A percentile compares a stretch with the other conserved stretches of the same genome.
phyloP scores from a whole-genome alignment of 441 rosid species.

The Corymbia calophylla region DNA sequence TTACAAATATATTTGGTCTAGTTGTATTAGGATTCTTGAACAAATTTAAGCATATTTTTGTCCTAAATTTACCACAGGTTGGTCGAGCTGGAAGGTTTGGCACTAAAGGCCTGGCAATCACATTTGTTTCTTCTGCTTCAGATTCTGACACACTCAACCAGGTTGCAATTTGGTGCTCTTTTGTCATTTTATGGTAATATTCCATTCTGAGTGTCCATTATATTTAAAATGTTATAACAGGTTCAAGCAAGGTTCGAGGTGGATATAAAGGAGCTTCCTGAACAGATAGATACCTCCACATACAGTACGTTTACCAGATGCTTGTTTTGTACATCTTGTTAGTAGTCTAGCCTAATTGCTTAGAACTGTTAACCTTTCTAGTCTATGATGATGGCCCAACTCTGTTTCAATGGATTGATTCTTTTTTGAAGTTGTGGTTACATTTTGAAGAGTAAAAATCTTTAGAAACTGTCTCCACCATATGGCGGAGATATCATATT shows the following conservation, averaged over 20 bases:
- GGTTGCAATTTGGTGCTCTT: constrained; percentile 27
- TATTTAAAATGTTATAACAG: constrained; percentile 20
- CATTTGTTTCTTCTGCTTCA: constrained; percentile 85
- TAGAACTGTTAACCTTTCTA: background rate
- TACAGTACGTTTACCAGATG: constrained; percentile 53
- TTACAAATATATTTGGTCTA: background rate
- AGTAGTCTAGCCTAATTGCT: background rate
- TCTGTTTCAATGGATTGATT: background rate
- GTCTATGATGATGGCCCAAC: background rate
- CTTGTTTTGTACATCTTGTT: background rate
- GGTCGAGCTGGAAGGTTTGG: constrained; percentile 99
- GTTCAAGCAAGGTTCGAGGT: constrained; percentile 97
- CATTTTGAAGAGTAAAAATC: background rate
- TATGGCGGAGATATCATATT: background rate
- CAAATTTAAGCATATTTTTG: background rate
- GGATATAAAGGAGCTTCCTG: constrained; percentile 97
- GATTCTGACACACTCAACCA: constrained; percentile 90
- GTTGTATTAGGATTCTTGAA: background rate
- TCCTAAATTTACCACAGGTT: constrained; percentile 35
- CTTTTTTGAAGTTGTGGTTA: background rate
- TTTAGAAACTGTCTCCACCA: background rate
- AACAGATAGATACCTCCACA: constrained; percentile 96
- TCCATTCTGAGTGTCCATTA: background rate
- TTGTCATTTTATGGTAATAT: background rate
- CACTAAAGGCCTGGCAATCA: constrained; percentile 95